Evolutionary conservation across 2,329 filamentous ascomycete species (phyloP), one percentile per base, ranked within the genome.

Genomic region (Metarhizium robertsii): DNA sequence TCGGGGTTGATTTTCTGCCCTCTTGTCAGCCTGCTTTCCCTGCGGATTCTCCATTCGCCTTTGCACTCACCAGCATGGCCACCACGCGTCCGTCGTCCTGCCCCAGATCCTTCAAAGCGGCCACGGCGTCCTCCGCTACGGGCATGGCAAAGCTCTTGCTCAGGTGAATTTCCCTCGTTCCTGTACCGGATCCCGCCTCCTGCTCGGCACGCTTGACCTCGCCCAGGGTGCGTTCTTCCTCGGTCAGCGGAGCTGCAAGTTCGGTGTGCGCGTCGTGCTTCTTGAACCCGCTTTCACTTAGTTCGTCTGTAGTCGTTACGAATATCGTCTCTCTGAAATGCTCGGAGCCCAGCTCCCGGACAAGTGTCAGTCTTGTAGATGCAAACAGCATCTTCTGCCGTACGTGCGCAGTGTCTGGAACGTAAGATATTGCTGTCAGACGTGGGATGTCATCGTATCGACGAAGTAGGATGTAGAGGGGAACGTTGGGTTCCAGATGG

Each of bases 361-460:
- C 80, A 1, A 94, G 78, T 0, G 88, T 88, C 62, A 92, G 75
- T 10, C 88, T 81, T 32, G 89, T 92, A 29, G 84, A 82, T 6
- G 89, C 88, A 69, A 92, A 92, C 25, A 94, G 80, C 86, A 90
- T 94, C 77, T 94, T 94, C 68, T 90, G 86, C 43, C 89, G 84
- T 55, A 94, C 88, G 32, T 86, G 87, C 43, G 89, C 89, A 1
- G 81, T 67, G 69, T 92, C 87, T 30, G 89, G 90, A 6, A 94
- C 84, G 69, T 91, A 94, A 40, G 88, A 90, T 40, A 92, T 75
- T 49, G 85, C 87, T 30, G 87, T 73, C 60, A 91, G 83, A 60
- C 70, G 71, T n/a, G 79, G 80, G 3, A 75, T 69, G 42, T 71
- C 67, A 53, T 83, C 76, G 68, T 85, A 78, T 55, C 86, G 84